Evolutionary conservation across 306 rosid species (phyloP), one percentile per base, ranked within the genome.

Genomic region (Dicorynia guianensis): DNA sequence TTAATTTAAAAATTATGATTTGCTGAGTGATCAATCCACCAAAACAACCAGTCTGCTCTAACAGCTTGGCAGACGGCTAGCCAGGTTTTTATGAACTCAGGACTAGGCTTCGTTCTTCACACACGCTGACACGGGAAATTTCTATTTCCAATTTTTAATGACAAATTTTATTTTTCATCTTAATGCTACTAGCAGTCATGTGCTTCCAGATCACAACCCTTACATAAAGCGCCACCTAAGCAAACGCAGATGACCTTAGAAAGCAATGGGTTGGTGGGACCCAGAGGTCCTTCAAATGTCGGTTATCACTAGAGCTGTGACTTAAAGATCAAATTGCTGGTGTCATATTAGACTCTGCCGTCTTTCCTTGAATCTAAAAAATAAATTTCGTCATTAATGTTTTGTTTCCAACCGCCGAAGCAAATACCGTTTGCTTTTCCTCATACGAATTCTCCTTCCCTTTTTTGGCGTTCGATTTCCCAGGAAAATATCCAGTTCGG

Each of bases 381-480:
- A 52, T 10, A 10, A 42, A 63, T 44, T 56, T 11, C n/a, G n/a
- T n/a, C n/a, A n/a, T n/a, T n/a, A n/a, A n/a, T n/a, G n/a, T n/a
- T n/a, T 42, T 36, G 72, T 79, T 79, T 39, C 87, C 83, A 81
- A 84, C 87, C 9, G 85, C 81, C 81, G 67, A 84, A 80, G 88
- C 83, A 79, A 82, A 65, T 72, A 49, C 71, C 68, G 55, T 75
- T 79, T 70, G 56, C 69, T 49, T 58, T 17, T 35, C 20, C 43
- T 5, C 10, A 4, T 39, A 18, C 17, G 55, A 61, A 58, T 74
- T 74, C 14, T 4, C 38, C 43, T 66, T 54, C n/a, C 66, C 77
- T 10, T 52, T 58, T 19, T 58, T 17, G 38, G 63, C 67, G 30
- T 63, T 80, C 74, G 46, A 64, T 71, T 83, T 82, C 58, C 82